Percentiles rank a stretch among this genome's conserved stretches.
phyloP scores from a whole-genome alignment of 257 asterid genomes.

The Salvia miltiorrhiza region DNA sequence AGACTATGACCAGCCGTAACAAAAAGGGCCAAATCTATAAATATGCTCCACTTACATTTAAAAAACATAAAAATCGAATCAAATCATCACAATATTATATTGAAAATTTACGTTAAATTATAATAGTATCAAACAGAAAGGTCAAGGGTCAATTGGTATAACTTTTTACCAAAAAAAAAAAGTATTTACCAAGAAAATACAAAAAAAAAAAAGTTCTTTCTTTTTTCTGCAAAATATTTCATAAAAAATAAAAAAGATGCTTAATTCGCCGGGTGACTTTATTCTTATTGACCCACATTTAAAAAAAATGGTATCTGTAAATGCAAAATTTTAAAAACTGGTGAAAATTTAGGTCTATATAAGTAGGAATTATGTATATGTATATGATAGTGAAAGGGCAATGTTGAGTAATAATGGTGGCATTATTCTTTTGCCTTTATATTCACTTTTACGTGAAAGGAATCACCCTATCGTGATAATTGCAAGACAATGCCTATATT shows the following conservation, averaged over 20 bases:
- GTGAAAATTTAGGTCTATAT: no score
- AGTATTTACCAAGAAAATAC: not conserved
- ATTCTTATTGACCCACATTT: not conserved
- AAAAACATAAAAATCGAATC: no score
- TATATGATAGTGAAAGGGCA: not conserved
- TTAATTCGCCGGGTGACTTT: not conserved
- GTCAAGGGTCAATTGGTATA: not conserved
- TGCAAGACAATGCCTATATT: not conserved
- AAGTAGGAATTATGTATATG: not conserved
- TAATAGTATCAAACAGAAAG: no score
- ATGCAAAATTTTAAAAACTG: no score
- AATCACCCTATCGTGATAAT: conserved; percentile 7
- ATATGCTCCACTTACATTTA: no score
- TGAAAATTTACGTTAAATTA: not conserved
- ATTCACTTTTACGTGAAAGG: conserved; percentile 5
- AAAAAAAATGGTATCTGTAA: no score
- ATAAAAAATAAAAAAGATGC: not conserved
- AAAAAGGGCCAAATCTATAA: no score
- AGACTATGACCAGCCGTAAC: no score
- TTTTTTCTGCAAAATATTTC: not conserved
- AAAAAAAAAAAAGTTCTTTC: not conserved
- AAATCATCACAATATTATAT: not conserved
- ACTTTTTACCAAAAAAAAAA: not conserved
- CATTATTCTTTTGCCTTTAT: conserved; percentile 15
- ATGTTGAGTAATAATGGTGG: not conserved